Base-by-base conservation (phyloP, 306 rosid species). In the Adenanthera pavonina region DNA sequence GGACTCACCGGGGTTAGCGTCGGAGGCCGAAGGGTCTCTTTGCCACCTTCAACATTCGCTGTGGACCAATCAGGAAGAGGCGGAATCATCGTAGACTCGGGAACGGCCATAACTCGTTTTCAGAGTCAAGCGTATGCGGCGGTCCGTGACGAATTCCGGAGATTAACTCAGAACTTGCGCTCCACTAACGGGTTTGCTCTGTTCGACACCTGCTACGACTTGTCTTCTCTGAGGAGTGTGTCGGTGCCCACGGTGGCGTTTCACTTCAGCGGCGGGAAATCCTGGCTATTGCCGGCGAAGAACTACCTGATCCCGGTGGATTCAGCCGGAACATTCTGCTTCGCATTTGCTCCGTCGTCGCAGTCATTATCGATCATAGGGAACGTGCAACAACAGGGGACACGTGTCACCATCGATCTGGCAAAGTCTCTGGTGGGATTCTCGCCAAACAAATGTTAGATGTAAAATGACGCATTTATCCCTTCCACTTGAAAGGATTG, bases 361-460 rank as follows among this genome's bases (percentile, higher is more conserved):
- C 84, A 94, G 80, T 1, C 88, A 1, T 0, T 88, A 64, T 90
- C 99, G 0, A 95, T 95, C 34, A 87, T 95, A 5, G 98, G 99
- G 8, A 95, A 93, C 17, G 92, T 95, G 2, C 99, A 95, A 89
- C 99, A 95, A 47, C 99, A 95, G 19, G 99, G 98, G 88, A 95
- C 91, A 80, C 99, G 99, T 90, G 99, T 95, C 91, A 90, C 81
- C 62, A 90, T 80, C 9, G 96, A 95, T 82, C 80, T 92, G 30
- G 91, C 86, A 0, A 89, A 89, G 38, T 74, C 80, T 1, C n/a
- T 84, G 3, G 85, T 95, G 40, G 99, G 87, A 10, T 95, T 95
- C 88, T 86, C 99, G 1, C 71, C 94, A 46, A 86, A 81, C 53
- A 92, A 92, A 14, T 95, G 99, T 74, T 95, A 75, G 83, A 66